Evolutionary conservation across 1,139 yeast genomes (phyloP), one percentile per base, ranked within the genome.

Genomic region (Yamadazyma spencermartinsiae): DNA sequence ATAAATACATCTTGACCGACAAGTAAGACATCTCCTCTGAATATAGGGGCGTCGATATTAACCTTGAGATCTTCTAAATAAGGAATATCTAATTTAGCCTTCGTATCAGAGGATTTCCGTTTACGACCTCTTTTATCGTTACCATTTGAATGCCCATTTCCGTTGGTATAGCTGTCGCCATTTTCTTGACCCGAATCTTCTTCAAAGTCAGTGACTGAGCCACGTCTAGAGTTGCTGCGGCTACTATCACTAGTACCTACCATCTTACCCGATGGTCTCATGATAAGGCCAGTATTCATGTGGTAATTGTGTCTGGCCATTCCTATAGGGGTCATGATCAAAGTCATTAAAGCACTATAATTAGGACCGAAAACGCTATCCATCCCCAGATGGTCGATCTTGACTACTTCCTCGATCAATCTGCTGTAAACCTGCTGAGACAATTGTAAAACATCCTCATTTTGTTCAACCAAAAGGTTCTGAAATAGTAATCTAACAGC

Each of bases 311-410:
- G 87, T 48, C 98, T 80, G 2, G 96, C 86, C 39, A 89, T 80
- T 44, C 99, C 98, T 45, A 94, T 85, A 4, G 98, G 98, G 0
- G 98, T 92, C 84, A 87, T 83, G 34, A 89, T 59, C 34, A 94
- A 69, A 10, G 82, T 76, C 36, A 88, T 63, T 37, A 88, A 68
- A 1, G 95, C 82, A 29, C 69, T 70, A 46, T 79, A 63, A 51
- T 84, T 89, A 4, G 67, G 64, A 4, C 64, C 55, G 41, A 83
- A 74, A 0, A 78, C 57, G 1, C 66, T 65, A 40, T 78, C 84
- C 41, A 80, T 57, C 4, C 66, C 48, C 8, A 60, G 64, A 2
- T 65, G 58, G 7, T 52, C 50, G 7, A 43, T 38, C 12, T 45
- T 31, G 4, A 12, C 15, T 27, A 77, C 67, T 49, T 82, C 83